Percentiles rank a stretch among this genome's conserved stretches.
Conservation (phyloP, 495 filamentous ascomycete species). For the Aspergillus haitiensis region DNA sequence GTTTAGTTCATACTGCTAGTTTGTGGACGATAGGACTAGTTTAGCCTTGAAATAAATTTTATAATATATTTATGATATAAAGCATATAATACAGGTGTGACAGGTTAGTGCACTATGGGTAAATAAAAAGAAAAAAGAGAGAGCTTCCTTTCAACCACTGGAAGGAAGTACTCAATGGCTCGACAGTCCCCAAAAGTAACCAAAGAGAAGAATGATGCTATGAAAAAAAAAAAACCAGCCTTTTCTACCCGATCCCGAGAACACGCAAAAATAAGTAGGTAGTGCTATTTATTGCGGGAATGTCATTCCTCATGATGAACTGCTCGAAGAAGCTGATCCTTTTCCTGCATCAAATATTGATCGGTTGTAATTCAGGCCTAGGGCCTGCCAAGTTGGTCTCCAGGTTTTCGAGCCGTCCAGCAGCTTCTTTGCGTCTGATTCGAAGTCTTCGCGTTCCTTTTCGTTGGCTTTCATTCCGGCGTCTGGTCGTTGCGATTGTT, state of each 20-base stretch:
- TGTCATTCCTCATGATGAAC: constrained; percentile 8
- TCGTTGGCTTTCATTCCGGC: constrained; percentile 34
- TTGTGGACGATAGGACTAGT: neutral
- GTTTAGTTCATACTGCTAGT: neutral
- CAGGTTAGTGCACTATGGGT: constrained; percentile 12
- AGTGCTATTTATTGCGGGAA: too few species aligned
- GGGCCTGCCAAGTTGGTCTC: constrained; percentile 49
- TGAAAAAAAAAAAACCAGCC: neutral
- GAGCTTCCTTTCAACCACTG: too few species aligned
- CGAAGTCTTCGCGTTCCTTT: constrained; percentile 29
- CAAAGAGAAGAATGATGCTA: neutral
- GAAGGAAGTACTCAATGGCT: too few species aligned
- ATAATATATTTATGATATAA: constrained; percentile 3
- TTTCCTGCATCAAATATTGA: constrained; percentile 25
- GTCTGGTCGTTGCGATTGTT: constrained; percentile 29
- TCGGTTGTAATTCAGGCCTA: constrained; percentile 39
- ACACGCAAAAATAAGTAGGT: neutral
- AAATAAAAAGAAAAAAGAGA: constrained; percentile 8
- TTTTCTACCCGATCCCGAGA: constrained; percentile 8
- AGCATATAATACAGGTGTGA: constrained; percentile 23
- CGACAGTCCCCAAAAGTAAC: too few species aligned
- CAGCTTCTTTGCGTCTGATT: constrained; percentile 60
- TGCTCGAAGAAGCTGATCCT: constrained; percentile 1
- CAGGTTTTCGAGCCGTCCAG: constrained; percentile 43
- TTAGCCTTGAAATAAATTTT: constrained; percentile 16